Evolutionary conservation across 768 basidiomycete genomes (phyloP).

Genomic region (Lanmaoa pseudosensibilis): DNA sequence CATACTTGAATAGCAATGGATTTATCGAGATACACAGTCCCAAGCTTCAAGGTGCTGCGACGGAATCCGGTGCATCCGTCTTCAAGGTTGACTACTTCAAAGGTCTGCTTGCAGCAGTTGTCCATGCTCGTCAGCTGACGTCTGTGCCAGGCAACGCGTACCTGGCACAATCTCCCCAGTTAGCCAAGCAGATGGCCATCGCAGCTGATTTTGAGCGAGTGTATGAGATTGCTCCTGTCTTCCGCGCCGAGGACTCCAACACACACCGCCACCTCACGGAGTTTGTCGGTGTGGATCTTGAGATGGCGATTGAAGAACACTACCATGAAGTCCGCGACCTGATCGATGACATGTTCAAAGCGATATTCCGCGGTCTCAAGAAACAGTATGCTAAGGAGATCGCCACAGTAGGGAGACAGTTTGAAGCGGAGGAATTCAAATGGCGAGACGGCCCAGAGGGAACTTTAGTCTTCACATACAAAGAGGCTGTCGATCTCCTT

Average conservation of each 20-base stretch:
- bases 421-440: conserved; percentile 94
- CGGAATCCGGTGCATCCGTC: conserved; percentile 94
- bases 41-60: conserved; percentile 95
- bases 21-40: conserved; percentile 98
- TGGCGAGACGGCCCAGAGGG: conserved; percentile 71
- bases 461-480: conserved; percentile 82
- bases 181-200: conserved; percentile 99
- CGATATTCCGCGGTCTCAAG: conserved; percentile 82
- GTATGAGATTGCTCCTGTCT: conserved; percentile 95
- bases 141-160: conserved; percentile 71
- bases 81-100: conserved; percentile 99
- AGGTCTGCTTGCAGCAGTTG: conserved; percentile 41
- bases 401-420: conserved; percentile 76
- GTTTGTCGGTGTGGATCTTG: conserved; percentile 97
- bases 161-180: conserved; percentile 95
- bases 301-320: conserved; percentile 98
- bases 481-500: conserved; percentile 83
- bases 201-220: conserved; percentile 98
- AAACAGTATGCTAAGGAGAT: conserved; percentile 82
- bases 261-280: conserved; percentile 98
- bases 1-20: conserved; percentile 67
- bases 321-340: conserved; percentile 97
- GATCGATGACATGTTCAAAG: conserved; percentile 81
- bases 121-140: conserved; percentile 1
- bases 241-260: conserved; percentile 96